Percentiles rank a stretch among this genome's conserved stretches.
Conservation (phyloP, 805 yeast genomes). For the Lachancea dasiensis region DNA sequence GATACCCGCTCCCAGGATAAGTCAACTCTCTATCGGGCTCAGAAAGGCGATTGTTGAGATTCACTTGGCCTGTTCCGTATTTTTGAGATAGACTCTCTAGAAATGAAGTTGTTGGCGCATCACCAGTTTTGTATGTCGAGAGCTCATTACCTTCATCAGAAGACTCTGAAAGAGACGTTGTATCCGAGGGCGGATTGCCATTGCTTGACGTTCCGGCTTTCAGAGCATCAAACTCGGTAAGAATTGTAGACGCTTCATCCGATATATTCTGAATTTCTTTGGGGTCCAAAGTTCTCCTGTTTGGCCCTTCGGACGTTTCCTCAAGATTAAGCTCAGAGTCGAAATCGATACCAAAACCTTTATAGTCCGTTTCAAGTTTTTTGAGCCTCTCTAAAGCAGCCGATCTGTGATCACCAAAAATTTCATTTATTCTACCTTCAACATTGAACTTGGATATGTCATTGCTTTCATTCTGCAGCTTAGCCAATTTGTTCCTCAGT, state of each 20-base stretch:
- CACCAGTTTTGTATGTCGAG: conserved; percentile 10
- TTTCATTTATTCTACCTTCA: conserved; percentile 45
- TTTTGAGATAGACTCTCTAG: conserved; percentile 30
- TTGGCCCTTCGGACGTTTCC: neutral
- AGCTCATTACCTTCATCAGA: conserved; percentile 11
- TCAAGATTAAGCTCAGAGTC: conserved; percentile 10
- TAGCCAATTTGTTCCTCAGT: conserved; percentile 52
- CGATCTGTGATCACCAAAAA: conserved; percentile 52
- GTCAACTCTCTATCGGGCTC: conserved; percentile 6
- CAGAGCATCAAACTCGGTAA: conserved; percentile 19
- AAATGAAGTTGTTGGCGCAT: conserved; percentile 19
- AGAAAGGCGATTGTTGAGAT: neutral
- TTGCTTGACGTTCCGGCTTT: conserved; percentile 10
- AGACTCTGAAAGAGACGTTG: conserved; percentile 7
- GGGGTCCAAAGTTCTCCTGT: conserved; percentile 23
- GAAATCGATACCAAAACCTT: conserved; percentile 58
- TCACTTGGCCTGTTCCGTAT: conserved; percentile 27
- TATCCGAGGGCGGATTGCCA: neutral
- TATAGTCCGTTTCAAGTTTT: conserved; percentile 61
- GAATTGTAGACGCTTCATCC: conserved; percentile 23
- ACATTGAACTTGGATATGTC: conserved; percentile 64
- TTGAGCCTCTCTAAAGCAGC: conserved; percentile 67
- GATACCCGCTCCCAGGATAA: conserved; percentile 13
- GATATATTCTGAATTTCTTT: conserved; percentile 17
- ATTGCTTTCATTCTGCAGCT: conserved; percentile 67